Conservation (phyloP, 2,329 filamentous ascomycete species). For the Lecanosticta acicola region DNA sequence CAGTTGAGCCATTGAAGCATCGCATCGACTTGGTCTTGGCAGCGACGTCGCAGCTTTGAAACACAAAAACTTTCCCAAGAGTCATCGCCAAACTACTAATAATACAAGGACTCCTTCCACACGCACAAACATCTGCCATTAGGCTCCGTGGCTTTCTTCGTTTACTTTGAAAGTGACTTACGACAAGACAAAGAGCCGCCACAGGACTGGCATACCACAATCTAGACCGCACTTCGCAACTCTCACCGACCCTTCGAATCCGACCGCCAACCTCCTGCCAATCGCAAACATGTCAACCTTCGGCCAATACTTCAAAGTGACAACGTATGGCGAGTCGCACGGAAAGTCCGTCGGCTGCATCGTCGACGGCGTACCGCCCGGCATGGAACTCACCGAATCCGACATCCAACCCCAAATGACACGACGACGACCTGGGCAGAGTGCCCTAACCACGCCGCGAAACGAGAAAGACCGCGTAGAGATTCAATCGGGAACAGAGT, state of each 20-base stretch:
- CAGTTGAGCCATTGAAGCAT: no score
- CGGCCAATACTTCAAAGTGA: slow-evolving; percentile 73
- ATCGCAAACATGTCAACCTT: slow-evolving; percentile 71
- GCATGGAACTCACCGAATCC: slow-evolving; percentile 71
- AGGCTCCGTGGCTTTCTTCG: no score
- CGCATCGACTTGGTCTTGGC: no score
- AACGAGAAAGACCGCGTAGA: slow-evolving; percentile 88
- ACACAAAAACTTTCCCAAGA: no score
- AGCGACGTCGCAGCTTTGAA: no score
- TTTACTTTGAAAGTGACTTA: no score
- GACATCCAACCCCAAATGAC: slow-evolving; percentile 89
- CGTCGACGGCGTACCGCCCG: slow-evolving; percentile 85
- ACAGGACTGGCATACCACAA: no score
- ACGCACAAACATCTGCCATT: no score
- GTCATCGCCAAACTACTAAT: no score
- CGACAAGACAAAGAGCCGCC: no score
- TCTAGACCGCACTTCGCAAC: no score
- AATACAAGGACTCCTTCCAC: no score
- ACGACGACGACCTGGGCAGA: slow-evolving; percentile 82
- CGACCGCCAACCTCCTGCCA: neutral
- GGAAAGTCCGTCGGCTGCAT: slow-evolving; percentile 92
- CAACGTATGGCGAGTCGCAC: slow-evolving; percentile 83
- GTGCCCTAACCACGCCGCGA: slow-evolving; percentile 81
- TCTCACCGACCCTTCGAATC: neutral
- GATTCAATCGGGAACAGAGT: slow-evolving; percentile 90